Base-by-base conservation (phyloP, 2,329 filamentous ascomycete genomes). In the Helotiales sp. region DNA sequence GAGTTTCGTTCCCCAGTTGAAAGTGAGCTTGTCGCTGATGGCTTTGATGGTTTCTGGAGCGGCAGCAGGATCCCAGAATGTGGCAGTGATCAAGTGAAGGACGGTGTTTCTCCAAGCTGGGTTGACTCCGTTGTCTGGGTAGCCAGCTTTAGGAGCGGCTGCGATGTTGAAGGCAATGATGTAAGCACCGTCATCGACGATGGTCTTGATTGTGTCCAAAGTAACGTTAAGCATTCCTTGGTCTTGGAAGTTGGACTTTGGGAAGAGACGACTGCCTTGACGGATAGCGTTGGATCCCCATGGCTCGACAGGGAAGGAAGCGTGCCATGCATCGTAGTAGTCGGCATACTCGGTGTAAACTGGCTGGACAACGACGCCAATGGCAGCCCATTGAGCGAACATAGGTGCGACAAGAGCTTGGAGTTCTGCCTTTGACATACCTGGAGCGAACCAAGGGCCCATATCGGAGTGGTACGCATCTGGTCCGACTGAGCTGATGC, bases 21-120 rank as follows among this genome's bases (percentile, higher is more conserved):
- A 55, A 11, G 70, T 71, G 8, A 73, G 28, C 6, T 58, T 66
- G 0, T 78, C 73, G 0, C 84, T 82, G 8, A 85, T 78, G 3
- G 78, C 75, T 0, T 79, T 79, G 6, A 85, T 78, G 57, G 84
- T 79, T 15, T 82, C 83, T 0, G 80, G 78, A 0, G 86, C 75
- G 0, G 84, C 78, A n/a, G 62, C 50, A 6, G 32, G 40, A 22
- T 61, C 60, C 52, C 61, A 68, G 6, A 63, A 32, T 3, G 32
- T 60, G 8, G 57, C 63, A 15, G 72, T 32, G 11, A 75, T 72
- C 5, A 67, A 63, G 34, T 72, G 69, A 10, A 65, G 50, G 15
- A 72, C 43, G 6, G 70, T 57, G 0, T 70, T 64, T 17, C 72
- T 49, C 72, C 72, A 74, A 11, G 73, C 73, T 2, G 72, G 72